Conservation (phyloP, 768 basidiomycete genomes). For the Lactarius vividus region DNA sequence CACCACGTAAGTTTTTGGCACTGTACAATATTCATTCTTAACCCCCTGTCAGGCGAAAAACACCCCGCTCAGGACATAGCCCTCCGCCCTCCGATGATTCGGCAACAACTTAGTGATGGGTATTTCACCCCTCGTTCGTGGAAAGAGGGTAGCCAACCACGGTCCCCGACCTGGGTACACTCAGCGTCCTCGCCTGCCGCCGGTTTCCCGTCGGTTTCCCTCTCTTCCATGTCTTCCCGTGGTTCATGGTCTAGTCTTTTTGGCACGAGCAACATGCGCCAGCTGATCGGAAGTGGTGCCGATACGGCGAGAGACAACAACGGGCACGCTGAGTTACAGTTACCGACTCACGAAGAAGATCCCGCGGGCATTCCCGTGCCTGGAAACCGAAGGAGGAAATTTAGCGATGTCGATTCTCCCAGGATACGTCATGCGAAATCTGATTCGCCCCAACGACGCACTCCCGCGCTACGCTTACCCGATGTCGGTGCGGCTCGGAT, state of each 20-base stretch:
- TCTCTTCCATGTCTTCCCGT: constrained; percentile 59
- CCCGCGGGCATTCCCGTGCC: constrained; percentile 34
- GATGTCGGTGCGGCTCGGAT: constrained; percentile 36
- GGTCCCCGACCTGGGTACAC: constrained; percentile 53
- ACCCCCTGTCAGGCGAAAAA: constrained; percentile 3
- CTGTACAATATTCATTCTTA: not conserved
- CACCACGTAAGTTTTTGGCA: constrained; percentile 25
- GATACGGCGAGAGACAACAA: constrained; percentile 44
- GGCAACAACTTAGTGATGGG: constrained; percentile 42
- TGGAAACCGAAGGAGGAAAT: constrained; percentile 25
- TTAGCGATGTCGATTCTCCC: constrained; percentile 14
- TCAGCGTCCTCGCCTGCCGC: constrained; percentile 44
- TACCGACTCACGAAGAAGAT: constrained; percentile 26
- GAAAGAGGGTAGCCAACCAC: constrained; percentile 40
- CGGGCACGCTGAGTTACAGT: constrained; percentile 30
- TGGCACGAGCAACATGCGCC: constrained; percentile 61
- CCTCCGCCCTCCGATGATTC: constrained; percentile 6
- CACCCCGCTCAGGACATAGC: constrained; percentile 5
- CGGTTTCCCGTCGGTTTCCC: constrained; percentile 41
- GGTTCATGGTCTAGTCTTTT: constrained; percentile 83
- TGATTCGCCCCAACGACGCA: constrained; percentile 10
- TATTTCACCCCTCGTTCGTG: constrained; percentile 52
- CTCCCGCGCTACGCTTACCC: constrained; percentile 44
- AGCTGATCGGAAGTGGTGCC: constrained; percentile 64
- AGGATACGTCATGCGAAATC: constrained; percentile 6